Evolutionary conservation across 2,329 filamentous ascomycete species (phyloP).

Genomic region (Talaromyces marneffei): DNA sequence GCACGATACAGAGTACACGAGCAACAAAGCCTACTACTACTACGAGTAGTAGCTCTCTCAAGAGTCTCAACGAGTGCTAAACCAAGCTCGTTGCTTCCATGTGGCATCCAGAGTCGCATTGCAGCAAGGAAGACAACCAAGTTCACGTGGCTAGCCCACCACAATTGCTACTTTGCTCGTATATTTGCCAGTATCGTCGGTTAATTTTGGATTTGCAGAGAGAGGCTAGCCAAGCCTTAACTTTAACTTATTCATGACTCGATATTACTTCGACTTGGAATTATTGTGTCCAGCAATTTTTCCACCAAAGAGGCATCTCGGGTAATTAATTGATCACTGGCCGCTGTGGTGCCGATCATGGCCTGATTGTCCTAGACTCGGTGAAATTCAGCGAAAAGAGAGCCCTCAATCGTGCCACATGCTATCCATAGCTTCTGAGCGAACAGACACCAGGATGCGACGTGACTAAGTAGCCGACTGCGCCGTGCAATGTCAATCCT

Average conservation of each 20-base stretch:
- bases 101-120: background rate
- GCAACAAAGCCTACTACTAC: background rate
- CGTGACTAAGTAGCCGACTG: background rate
- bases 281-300: too few species aligned
- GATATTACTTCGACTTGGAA: background rate
- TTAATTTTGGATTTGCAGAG: background rate
- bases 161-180: too few species aligned
- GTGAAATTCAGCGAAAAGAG: background rate
- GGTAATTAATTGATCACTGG: background rate
- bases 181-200: too few species aligned
- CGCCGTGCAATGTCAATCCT: background rate
- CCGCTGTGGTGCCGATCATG: background rate
- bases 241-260: background rate
- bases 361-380: background rate
- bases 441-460: background rate
- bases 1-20: background rate
- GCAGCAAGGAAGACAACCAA: background rate
- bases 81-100: background rate
- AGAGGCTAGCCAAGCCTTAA: background rate
- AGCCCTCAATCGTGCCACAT: background rate
- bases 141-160: constrained; percentile 2
- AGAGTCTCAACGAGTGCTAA: background rate
- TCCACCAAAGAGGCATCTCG: background rate
- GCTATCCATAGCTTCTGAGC: background rate
- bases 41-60: too few species aligned